Conservation (phyloP, 805 yeast species). For the Starmerella khaoyaiensis region DNA sequence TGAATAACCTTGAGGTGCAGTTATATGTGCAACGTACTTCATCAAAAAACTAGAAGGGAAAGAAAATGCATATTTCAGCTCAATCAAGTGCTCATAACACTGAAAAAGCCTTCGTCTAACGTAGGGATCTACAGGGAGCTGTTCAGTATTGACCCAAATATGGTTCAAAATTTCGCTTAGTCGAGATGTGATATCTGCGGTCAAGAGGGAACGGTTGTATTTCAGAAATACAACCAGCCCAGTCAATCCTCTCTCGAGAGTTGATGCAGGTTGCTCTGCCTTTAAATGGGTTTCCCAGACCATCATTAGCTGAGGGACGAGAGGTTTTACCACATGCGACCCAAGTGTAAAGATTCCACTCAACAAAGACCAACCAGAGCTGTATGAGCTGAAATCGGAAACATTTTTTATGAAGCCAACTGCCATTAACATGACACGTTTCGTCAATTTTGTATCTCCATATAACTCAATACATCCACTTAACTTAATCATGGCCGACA, state of each 20-base stretch:
- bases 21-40: constrained; percentile 24
- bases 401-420: constrained; percentile 4
- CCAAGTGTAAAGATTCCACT: constrained; percentile 54
- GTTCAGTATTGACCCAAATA: constrained; percentile 24
- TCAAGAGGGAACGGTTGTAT: constrained; percentile 29
- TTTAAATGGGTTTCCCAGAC: constrained; percentile 53
- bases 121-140: constrained; percentile 18
- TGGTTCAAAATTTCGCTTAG: constrained; percentile 40
- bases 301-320: constrained; percentile 44
- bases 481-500: constrained; percentile 16
- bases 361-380: constrained; percentile 46
- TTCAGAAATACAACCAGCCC: constrained; percentile 41
- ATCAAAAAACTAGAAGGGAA: constrained; percentile 32
- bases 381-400: constrained; percentile 8
- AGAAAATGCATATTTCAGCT: constrained; percentile 11
- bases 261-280: constrained; percentile 20
- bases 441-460: constrained; percentile 16
- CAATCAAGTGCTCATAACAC: constrained; percentile 19
- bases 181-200: constrained; percentile 34
- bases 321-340: constrained; percentile 39
- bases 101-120: constrained; percentile 19
- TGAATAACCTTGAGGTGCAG: constrained; percentile 8
- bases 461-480: constrained; percentile 11
- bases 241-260: constrained; percentile 36
- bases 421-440: constrained; percentile 9